Conservation (phyloP, 305 asterid species). For the Striga hermonthica region DNA sequence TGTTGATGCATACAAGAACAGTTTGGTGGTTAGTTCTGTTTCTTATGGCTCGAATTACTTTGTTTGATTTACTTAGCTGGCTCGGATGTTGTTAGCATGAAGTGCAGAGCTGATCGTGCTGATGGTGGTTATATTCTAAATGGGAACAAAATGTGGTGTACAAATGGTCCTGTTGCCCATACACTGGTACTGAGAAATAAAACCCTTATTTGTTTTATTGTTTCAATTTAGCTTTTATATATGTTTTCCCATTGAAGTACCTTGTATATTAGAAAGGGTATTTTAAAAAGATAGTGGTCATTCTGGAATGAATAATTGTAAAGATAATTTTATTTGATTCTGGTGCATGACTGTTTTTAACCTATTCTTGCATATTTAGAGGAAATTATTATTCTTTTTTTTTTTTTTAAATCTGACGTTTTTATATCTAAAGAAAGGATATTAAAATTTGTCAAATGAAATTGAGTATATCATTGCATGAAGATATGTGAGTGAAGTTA, state of each 20-base stretch:
- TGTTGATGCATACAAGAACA: constrained; percentile 20
- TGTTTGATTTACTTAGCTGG: constrained; percentile 60
- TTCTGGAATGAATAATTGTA: neutral
- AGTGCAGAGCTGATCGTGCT: constrained; percentile 88
- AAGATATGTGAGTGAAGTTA: neutral
- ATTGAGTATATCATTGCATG: constrained; percentile 7
- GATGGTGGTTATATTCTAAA: constrained; percentile 86
- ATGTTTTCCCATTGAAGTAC: neutral
- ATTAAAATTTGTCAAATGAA: neutral
- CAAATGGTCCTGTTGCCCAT: constrained; percentile 91
- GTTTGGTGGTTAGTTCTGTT: constrained; percentile 10
- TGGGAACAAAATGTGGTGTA: constrained; percentile 99
- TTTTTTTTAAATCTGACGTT: too few relatives aligned
- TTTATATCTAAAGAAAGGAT: too few relatives aligned
- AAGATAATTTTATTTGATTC: neutral
- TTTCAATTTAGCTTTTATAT: neutral
- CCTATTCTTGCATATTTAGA: neutral
- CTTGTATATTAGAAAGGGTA: neutral
- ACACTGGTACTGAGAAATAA: constrained; percentile 57
- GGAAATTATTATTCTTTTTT: neutral
- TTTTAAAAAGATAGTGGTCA: neutral
- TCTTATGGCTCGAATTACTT: constrained; percentile 23
- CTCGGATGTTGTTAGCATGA: constrained; percentile 96
- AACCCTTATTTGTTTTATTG: constrained; percentile 11
- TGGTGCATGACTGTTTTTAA: neutral